These are phyloP conservation scores for Suhomyces guaymorum DNA, from an alignment of 1,139 yeast species.

Conservation along the genomic window DNA sequence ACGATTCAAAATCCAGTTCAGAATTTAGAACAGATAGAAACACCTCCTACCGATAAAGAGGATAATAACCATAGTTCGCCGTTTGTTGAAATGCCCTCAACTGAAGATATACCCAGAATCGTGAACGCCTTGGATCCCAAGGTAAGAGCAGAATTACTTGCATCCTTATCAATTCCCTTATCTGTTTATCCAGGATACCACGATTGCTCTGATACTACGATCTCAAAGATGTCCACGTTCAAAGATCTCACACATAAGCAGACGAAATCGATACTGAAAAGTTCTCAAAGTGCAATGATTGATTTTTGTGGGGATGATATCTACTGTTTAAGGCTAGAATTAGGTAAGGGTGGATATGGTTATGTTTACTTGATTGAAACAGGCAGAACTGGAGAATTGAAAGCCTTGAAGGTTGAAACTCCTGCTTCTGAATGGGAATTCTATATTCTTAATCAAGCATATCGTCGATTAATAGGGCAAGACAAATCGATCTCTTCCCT, in stretches of 20 bases:
- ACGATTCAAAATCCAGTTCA: conserved; percentile 30
- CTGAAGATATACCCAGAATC: conserved; percentile 14
- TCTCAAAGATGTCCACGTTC: conserved; percentile 34
- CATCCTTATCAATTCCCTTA: conserved; percentile 27
- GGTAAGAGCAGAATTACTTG: conserved; percentile 27
- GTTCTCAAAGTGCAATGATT: conserved; percentile 44
- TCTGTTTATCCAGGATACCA: conserved; percentile 33
- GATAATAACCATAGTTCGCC: conserved; percentile 47
- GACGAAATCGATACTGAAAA: conserved; percentile 36
- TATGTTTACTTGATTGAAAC: conserved; percentile 75
- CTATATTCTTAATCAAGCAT: conserved; percentile 64
- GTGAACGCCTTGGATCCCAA: conserved; percentile 35
- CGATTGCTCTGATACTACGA: conserved; percentile 17
- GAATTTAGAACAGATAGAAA: conserved; percentile 15
- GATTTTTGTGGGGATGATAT: conserved; percentile 53
- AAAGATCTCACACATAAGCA: conserved; percentile 37
- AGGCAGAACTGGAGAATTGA: conserved; percentile 50
- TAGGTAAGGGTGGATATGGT: conserved; percentile 84
- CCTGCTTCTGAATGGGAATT: conserved; percentile 83
- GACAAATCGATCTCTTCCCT: conserved; percentile 21
- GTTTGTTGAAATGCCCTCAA: conserved; percentile 43
- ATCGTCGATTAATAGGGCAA: conserved; percentile 30
- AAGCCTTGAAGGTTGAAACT: conserved; percentile 73
- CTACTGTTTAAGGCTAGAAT: conserved; percentile 56
- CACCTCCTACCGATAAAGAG: conserved; percentile 38